Evolutionary conservation across 2,329 filamentous ascomycete genomes (phyloP).

Genomic region (Ophiocordyceps camponoti-rufipedis): DNA sequence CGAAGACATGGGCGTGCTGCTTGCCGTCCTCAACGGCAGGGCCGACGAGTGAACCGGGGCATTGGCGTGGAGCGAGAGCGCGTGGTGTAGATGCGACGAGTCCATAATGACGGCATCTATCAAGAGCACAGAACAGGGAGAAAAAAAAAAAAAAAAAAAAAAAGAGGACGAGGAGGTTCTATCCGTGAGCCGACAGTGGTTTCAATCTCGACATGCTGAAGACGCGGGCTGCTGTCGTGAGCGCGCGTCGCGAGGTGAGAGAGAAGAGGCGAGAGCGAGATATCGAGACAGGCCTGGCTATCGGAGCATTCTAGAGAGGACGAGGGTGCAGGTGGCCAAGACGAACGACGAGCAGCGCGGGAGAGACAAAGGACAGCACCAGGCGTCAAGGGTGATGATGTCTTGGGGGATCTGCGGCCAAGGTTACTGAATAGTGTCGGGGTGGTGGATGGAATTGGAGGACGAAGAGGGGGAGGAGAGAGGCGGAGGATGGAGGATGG

Average conservation of each 20-base stretch:
- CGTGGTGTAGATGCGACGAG: conserved; percentile 2
- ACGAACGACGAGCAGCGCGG: not conserved
- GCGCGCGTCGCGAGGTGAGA: not conserved
- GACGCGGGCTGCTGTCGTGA: not conserved
- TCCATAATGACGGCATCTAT: conserved; percentile 4
- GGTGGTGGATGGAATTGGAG: not conserved
- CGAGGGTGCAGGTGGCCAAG: not conserved
- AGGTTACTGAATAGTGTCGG: not conserved
- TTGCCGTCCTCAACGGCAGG: conserved; percentile 27
- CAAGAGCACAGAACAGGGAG: not conserved
- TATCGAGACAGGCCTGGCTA: not conserved
- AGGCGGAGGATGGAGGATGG: not conserved
- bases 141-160: not conserved
- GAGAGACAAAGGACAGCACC: not conserved
- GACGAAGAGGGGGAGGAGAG: not conserved
- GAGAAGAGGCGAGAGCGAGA: not conserved
- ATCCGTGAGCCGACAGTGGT: not conserved
- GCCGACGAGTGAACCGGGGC: conserved; percentile 14
- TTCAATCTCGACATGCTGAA: conserved; percentile 5
- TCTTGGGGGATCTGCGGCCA: not conserved
- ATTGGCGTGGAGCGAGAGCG: conserved; percentile 12
- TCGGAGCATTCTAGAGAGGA: not conserved
- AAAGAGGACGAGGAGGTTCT: too few relatives aligned
- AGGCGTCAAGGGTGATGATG: not conserved
- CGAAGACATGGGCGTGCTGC: conserved; percentile 40